These are phyloP conservation scores for Hymenoscyphus occultus DNA, from an alignment of 2,329 filamentous ascomycete genomes.

Conservation along the genomic window DNA sequence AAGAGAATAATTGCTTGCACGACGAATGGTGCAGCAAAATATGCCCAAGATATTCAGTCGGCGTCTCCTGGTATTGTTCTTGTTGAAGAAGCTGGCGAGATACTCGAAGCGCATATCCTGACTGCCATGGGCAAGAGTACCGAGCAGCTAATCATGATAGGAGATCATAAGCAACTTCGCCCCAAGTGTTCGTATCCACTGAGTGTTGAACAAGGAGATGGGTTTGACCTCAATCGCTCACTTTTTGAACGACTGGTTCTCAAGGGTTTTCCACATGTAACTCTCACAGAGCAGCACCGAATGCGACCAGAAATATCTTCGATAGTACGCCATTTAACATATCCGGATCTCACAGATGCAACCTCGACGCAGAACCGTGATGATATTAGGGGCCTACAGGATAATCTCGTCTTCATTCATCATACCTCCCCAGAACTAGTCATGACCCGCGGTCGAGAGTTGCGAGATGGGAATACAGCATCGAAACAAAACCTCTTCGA, in stretches of 20 bases:
- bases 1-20: constrained; percentile 68
- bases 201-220: constrained; percentile 60
- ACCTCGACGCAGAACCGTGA: constrained; percentile 47
- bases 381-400: constrained; percentile 53
- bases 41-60: constrained; percentile 51
- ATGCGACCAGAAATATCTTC: constrained; percentile 67
- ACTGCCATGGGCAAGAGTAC: constrained; percentile 54
- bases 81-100: constrained; percentile 72
- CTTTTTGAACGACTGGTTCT: constrained; percentile 66
- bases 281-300: constrained; percentile 61
- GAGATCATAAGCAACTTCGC: constrained; percentile 70
- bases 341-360: constrained; percentile 58
- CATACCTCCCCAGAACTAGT: constrained; percentile 55
- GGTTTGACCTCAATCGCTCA: constrained; percentile 65
- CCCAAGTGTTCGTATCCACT: constrained; percentile 60
- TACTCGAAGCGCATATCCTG: constrained; percentile 65
- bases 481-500: constrained; percentile 66
- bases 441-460: constrained; percentile 44
- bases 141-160: constrained; percentile 66
- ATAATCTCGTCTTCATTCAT: constrained; percentile 64
- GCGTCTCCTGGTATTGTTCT: constrained; percentile 55
- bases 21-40: constrained; percentile 66
- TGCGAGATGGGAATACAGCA: constrained; percentile 45
- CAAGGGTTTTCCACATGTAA: constrained; percentile 51
- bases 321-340: constrained; percentile 56